Percentiles rank a stretch among this genome's conserved stretches.
These are phyloP conservation scores for Ceratocystis colombiana DNA, from an alignment of 2,329 filamentous ascomycete species.

Conservation along the genomic window DNA sequence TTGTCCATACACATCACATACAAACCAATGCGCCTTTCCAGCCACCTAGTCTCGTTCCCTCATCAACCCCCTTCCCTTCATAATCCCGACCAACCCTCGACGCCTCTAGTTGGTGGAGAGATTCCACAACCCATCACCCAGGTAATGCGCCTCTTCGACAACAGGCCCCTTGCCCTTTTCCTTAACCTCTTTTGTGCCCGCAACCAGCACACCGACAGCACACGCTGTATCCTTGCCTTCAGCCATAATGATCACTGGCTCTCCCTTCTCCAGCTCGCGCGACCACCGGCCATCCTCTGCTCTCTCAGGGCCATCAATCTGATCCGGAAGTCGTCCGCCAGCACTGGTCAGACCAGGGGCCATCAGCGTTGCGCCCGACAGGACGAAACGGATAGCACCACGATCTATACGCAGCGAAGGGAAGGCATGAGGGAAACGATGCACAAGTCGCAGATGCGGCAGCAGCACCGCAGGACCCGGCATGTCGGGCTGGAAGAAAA, in stretches of 20 bases:
- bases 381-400: conserved; percentile 91
- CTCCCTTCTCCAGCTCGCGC: conserved; percentile 63
- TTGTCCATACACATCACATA: not conserved
- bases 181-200: conserved; percentile 85
- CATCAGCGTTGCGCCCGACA: conserved; percentile 91
- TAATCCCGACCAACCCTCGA: not conserved
- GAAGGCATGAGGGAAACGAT: conserved; percentile 79
- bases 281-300: conserved; percentile 48
- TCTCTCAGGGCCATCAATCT: conserved; percentile 35
- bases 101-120: conserved; percentile 41
- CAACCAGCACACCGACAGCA: conserved; percentile 72
- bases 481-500: conserved; percentile 79
- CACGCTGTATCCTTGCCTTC: conserved; percentile 92
- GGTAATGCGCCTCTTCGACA: conserved; percentile 84
- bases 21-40: not conserved
- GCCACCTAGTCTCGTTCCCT: not conserved
- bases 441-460: conserved; percentile 80
- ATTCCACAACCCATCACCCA: conserved; percentile 90
- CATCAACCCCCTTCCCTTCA: not conserved
- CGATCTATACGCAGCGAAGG: conserved; percentile 82
- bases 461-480: conserved; percentile 54
- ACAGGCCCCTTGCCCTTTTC: conserved; percentile 88
- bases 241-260: conserved; percentile 78
- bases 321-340: conserved; percentile 66
- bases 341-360: conserved; percentile 79